Evolutionary conservation across 1,284 basidiomycete species (phyloP).

Genomic region (Leccinum variabile): DNA sequence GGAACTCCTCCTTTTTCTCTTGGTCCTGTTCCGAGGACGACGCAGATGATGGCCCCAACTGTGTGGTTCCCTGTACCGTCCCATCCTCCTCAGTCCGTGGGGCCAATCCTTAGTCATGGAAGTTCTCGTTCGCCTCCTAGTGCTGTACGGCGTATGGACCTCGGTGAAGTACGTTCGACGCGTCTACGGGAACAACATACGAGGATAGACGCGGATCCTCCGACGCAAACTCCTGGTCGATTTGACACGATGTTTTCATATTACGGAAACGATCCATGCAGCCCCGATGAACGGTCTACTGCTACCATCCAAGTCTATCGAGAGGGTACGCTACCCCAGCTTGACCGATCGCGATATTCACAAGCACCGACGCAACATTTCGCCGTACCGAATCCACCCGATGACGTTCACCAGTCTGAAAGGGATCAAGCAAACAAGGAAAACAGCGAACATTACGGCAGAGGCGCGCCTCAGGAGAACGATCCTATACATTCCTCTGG

Average conservation of each 20-base stretch:
- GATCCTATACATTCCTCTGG: slow-evolving; percentile 26
- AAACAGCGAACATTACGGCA: slow-evolving; percentile 38
- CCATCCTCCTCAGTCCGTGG: slow-evolving; percentile 10
- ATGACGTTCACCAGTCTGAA: slow-evolving; percentile 22
- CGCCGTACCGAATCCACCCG: slow-evolving; percentile 4
- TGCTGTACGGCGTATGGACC: slow-evolving; percentile 2
- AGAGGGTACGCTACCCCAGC: slow-evolving; percentile 12
- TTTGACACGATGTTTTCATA: slow-evolving; percentile 41
- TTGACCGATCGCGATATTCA: slow-evolving; percentile 17
- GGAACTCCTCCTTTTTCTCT: slow-evolving; percentile 19
- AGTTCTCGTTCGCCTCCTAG: slow-evolving; percentile 13
- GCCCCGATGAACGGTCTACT: slow-evolving; percentile 5
- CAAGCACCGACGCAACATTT: slow-evolving; percentile 16
- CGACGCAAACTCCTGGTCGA: slow-evolving; percentile 41
- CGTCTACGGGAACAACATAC: slow-evolving; percentile 41
- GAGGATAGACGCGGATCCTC: slow-evolving; percentile 41
- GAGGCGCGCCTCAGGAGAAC: slow-evolving; percentile 23
- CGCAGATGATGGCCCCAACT: slow-evolving; percentile 8
- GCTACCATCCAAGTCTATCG: slow-evolving; percentile 14
- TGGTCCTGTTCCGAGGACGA: slow-evolving; percentile 7
- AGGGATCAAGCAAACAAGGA: slow-evolving; percentile 50
- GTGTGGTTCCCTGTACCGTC: slow-evolving; percentile 21
- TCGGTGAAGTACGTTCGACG: slow-evolving; percentile 35
- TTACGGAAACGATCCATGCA: slow-evolving; percentile 14
- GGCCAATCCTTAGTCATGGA: slow-evolving; percentile 14